Percentiles rank a stretch among this genome's conserved stretches.
Conservation (phyloP, 2,329 filamentous ascomycete genomes). For the Aspergillus bombycis region DNA sequence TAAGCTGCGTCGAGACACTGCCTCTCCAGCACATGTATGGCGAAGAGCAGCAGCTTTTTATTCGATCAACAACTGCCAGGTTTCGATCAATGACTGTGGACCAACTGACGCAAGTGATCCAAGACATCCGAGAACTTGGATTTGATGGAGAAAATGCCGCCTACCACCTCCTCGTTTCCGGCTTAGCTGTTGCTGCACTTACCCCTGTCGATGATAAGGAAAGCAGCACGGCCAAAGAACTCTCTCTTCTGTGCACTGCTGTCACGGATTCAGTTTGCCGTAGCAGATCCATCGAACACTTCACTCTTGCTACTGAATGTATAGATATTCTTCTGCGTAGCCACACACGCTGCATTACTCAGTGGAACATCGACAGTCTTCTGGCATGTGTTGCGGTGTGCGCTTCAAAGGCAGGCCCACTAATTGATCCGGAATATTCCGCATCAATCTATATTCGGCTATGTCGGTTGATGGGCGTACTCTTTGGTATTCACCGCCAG, state of each 20-base stretch:
- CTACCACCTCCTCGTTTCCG: constrained; percentile 40
- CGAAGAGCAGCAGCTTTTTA: constrained; percentile 42
- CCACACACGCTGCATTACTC: constrained; percentile 46
- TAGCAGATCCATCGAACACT: constrained; percentile 41
- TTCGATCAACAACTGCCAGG: constrained; percentile 38
- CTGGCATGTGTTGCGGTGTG: constrained; percentile 42
- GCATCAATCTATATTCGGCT: constrained; percentile 56
- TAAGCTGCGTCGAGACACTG: constrained; percentile 40
- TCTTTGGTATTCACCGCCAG: constrained; percentile 61
- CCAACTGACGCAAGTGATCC: constrained; percentile 33
- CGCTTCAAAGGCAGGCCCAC: constrained; percentile 39
- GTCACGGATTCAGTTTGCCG: constrained; percentile 34
- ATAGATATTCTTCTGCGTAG: constrained; percentile 43
- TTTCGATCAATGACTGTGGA: constrained; percentile 38
- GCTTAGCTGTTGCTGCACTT: constrained; percentile 39
- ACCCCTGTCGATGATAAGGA: constrained; percentile 43
- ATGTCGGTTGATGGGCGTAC: constrained; percentile 55
- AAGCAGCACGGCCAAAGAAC: constrained; percentile 34
- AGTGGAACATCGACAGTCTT: constrained; percentile 50
- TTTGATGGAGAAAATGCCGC: constrained; percentile 32
- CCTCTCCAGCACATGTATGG: constrained; percentile 40
- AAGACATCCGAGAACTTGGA: constrained; percentile 34
- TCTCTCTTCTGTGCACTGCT: constrained; percentile 41
- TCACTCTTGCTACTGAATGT: constrained; percentile 44
- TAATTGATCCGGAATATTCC: constrained; percentile 35